Evolutionary conservation across 129 eudicot species (phyloP).

Genomic region (Artemisia tridentata): DNA sequence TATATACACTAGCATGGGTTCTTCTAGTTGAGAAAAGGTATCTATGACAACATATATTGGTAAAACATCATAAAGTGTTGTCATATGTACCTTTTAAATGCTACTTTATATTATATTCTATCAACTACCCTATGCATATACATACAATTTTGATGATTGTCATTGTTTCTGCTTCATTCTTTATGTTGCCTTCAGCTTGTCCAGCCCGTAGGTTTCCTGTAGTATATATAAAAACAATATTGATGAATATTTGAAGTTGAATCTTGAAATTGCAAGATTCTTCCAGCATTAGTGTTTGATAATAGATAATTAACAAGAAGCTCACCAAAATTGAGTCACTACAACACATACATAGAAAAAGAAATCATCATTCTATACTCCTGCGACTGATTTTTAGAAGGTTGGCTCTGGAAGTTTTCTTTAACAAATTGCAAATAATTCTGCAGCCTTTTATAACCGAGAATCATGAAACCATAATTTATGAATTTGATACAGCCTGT

Average conservation of each 20-base stretch:
- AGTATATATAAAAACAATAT: conserved; percentile 2
- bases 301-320: conserved; percentile 11
- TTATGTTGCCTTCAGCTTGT: conserved; percentile 61
- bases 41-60: conserved; percentile 19
- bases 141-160: not conserved
- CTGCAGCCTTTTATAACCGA: too few relatives aligned
- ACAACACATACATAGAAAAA: too few relatives aligned
- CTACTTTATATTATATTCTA: not conserved
- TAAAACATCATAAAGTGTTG: conserved; percentile 4
- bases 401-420: too few relatives aligned
- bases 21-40: conserved; percentile 11
- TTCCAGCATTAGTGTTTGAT: not conserved
- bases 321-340: conserved; percentile 47
- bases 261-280: not conserved
- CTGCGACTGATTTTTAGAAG: too few relatives aligned
- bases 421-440: too few relatives aligned
- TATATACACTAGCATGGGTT: not conserved
- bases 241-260: not conserved
- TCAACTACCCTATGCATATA: not conserved
- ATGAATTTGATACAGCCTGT: too few relatives aligned
- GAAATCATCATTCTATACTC: too few relatives aligned
- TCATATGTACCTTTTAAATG: conserved; percentile 2
- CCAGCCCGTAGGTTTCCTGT: conserved; percentile 54
- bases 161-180: conserved; percentile 10
- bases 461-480: too few relatives aligned